Base-by-base conservation (phyloP, 2,329 filamentous ascomycete species). In the Volutella citrinella region DNA sequence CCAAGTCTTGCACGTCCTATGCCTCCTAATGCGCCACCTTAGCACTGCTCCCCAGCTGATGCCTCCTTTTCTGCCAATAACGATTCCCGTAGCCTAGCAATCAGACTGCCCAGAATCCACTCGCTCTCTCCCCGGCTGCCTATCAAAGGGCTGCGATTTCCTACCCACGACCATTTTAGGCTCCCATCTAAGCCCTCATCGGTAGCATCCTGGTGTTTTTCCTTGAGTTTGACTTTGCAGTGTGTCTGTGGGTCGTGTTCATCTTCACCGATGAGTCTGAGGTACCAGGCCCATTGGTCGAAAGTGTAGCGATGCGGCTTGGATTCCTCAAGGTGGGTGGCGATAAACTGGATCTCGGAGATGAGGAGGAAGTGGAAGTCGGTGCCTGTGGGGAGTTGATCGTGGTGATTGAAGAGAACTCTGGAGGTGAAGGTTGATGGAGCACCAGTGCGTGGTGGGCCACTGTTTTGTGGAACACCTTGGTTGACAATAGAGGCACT, bases 241-340 rank as follows among this genome's bases (percentile, higher is more conserved):
- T 82, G 78, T n/a, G 61, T 71, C 6, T 63, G 57, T 3, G 72
- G 61, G 43, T 65, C 65, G 34, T 60, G 63, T 51, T 82, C 77
- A 53, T 81, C 76, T 52, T 81, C 76, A 28, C 78, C 78, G n/a
- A 95, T 85, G 19, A 95, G 70, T 14, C 77, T 76, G 7, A 90
- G 81, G 49, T 87, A 93, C 66, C 87, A 86, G 0, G 84, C 84
- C 90, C 89, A 95, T 55, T 95, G 84, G 46, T 89, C 80, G 43
- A 89, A 96, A 0, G 68, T 72, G 56, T 95, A 96, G 34, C 72
- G 74, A 34, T 80, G 80, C 3, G 76, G 71, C 5, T 69, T 60
- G 27, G 67, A 60, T 13, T 76, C 73, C 20, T 85, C 65, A 52
- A 93, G 78, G 30, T 75, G 66, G 13, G 42, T 39, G 3, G 79